Evolutionary conservation across 2,329 filamentous ascomycete species (phyloP).

Genomic region (Coccinonectria pachysandricola): DNA sequence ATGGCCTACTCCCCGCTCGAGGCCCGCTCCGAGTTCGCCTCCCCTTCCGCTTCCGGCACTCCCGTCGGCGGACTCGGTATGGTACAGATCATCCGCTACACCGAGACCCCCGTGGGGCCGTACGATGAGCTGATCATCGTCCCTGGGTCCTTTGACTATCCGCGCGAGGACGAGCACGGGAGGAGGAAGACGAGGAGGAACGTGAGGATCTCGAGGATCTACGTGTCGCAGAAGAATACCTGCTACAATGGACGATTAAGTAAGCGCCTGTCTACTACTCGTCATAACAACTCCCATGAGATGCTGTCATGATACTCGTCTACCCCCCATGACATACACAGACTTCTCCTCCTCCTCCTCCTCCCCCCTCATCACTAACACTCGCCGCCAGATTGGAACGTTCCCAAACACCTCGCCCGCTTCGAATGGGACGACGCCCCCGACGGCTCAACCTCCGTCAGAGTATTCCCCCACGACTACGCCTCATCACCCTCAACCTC

Average conservation of each 20-base stretch:
- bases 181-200: conserved; percentile 23
- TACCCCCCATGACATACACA: too few relatives aligned
- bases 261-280: conserved; percentile 16
- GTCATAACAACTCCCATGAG: too few relatives aligned
- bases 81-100: conserved; percentile 41
- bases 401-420: conserved; percentile 43
- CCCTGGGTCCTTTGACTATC: conserved; percentile 36
- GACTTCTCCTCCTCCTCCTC: conserved; percentile 1
- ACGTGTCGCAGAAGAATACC: conserved; percentile 41
- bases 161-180: conserved; percentile 24
- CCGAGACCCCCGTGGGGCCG: conserved; percentile 38
- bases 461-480: conserved; percentile 37
- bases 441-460: conserved; percentile 28
- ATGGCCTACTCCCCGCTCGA: conserved; percentile 39
- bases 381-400: conserved; percentile 38
- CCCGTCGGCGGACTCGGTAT: conserved; percentile 35
- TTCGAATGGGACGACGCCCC: conserved; percentile 34
- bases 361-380: background rate
- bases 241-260: conserved; percentile 43
- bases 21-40: conserved; percentile 28
- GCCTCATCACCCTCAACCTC: too few relatives aligned
- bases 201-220: conserved; percentile 40
- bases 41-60: conserved; percentile 20
- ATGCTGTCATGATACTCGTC: too few relatives aligned
- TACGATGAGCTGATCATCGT: conserved; percentile 43